These are phyloP conservation scores for Ophiostoma novo-ulmi DNA, from an alignment of 2,329 filamentous ascomycete genomes.

Conservation along the genomic window DNA sequence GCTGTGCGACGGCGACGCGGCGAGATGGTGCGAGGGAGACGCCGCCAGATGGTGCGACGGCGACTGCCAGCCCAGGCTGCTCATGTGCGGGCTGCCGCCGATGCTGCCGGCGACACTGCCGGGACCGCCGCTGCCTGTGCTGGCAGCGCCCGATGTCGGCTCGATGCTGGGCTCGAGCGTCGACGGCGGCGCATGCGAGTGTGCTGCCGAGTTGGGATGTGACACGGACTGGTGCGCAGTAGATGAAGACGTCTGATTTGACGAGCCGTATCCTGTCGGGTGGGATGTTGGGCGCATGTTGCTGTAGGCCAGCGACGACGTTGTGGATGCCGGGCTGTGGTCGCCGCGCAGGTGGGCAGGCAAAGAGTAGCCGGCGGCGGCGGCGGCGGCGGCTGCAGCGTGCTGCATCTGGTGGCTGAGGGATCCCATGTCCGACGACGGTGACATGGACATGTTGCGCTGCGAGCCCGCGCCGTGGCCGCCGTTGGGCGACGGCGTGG, in stretches of 20 bases:
- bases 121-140: background rate
- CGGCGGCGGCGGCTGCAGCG: constrained; percentile 37
- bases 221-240: background rate
- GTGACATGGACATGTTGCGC: constrained; percentile 72
- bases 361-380: constrained; percentile 40
- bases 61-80: constrained; percentile 76
- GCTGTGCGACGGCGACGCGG: constrained; percentile 22
- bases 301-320: constrained; percentile 45
- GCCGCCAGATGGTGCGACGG: constrained; percentile 60
- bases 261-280: constrained; percentile 71
- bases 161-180: constrained; percentile 82
- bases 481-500: constrained; percentile 79
- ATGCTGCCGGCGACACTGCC: constrained; percentile 63
- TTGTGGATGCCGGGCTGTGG: constrained; percentile 63
- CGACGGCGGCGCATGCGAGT: constrained; percentile 53
- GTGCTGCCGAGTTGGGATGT: background rate
- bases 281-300: constrained; percentile 74
- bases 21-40: constrained; percentile 16
- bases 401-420: constrained; percentile 59
- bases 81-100: constrained; percentile 83
- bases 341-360: constrained; percentile 77
- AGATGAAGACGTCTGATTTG: background rate
- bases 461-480: background rate
- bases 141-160: constrained; percentile 51
- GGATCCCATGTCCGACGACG: constrained; percentile 66